Base-by-base conservation (phyloP, 805 yeast genomes). In the Vanderwaltozyma tropicalis region DNA sequence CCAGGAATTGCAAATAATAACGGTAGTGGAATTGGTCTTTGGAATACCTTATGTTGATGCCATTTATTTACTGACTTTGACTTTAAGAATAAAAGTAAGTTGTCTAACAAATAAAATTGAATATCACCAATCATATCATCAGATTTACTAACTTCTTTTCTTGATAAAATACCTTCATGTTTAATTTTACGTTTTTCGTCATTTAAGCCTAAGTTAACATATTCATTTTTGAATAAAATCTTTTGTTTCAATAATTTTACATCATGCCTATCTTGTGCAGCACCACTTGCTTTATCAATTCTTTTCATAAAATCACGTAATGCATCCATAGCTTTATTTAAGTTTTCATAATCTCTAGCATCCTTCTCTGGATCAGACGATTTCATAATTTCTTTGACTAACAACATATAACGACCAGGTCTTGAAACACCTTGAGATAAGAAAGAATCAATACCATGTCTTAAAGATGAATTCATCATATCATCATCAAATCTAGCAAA, bases 371-470 rank as follows among this genome's bases (percentile, higher is more conserved):
- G 78, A 19, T 76, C 82, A n/a, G 80, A 74, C 0, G 97, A 87
- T 57, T 92, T 89, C 46, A 85, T 67, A 26, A 92, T 83, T 34
- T 89, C 92, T 40, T 75, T 79, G 17, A 89, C 68, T 40, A 92
- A 68, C 35, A 92, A 64, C 46, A 94, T 95, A 62, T 92, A 92
- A 47, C 97, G 70, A 9, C 96, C 97, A 24, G 96, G 87, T 57
- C 98, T 74, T 13, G 96, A 87, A 2, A 95, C 88, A 36, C 97
- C 96, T 53, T 89, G 94, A 6, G 95, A 85, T 45, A 92, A 69
- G 53, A 87, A 92, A 0, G 97, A 92, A 19, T 89, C 83, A 38
- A 92, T 78, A 61, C 94, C 96, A 40, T 60, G 64, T 39, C 64
- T 53, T 32, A 60, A 41, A 12, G 59, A 47, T 16, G 63, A 89